phyloP scores from a whole-genome alignment of 805 yeast genomes.

The Teunomyces tritomae region DNA sequence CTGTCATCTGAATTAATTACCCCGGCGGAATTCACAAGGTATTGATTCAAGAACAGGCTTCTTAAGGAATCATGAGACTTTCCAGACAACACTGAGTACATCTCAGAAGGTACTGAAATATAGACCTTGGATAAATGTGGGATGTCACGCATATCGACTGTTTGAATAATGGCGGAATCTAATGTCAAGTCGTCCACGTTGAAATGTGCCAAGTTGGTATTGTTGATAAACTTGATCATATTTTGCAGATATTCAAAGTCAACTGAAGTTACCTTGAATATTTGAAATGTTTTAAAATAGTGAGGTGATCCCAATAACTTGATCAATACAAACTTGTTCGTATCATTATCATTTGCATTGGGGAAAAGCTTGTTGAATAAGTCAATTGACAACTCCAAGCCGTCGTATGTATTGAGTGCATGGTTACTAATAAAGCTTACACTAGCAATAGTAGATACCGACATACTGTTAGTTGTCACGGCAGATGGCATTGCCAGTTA shows the following conservation, averaged over 20 bases:
- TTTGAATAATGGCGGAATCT: constrained; percentile 34
- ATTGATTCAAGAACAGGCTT: constrained; percentile 27
- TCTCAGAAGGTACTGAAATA: constrained; percentile 43
- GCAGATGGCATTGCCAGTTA: constrained; percentile 15
- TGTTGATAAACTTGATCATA: constrained; percentile 39
- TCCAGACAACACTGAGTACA: constrained; percentile 33
- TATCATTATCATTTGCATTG: constrained; percentile 5
- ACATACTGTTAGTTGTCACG: constrained; percentile 4
- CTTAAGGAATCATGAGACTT: constrained; percentile 33
- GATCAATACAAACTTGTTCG: constrained; percentile 27
- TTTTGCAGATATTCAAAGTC: constrained; percentile 22
- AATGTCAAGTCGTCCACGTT: constrained; percentile 28
- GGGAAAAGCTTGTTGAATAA: constrained; percentile 34
- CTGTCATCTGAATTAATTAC: constrained; percentile 42
- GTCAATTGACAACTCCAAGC: constrained; percentile 32
- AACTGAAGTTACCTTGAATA: constrained; percentile 36
- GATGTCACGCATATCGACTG: constrained; percentile 31
- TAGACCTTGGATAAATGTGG: constrained; percentile 44
- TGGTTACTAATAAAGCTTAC: constrained; percentile 34
- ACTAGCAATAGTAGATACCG: constrained; percentile 26
- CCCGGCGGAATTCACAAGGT: constrained; percentile 18
- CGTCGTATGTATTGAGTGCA: constrained; percentile 19
- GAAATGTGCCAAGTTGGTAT: constrained; percentile 36
- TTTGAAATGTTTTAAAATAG: constrained; percentile 27
- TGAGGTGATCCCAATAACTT: constrained; percentile 41